These are phyloP conservation scores for Setaria viridis DNA, from an alignment of 202 grass and related monocot species.

Conservation along the genomic window DNA sequence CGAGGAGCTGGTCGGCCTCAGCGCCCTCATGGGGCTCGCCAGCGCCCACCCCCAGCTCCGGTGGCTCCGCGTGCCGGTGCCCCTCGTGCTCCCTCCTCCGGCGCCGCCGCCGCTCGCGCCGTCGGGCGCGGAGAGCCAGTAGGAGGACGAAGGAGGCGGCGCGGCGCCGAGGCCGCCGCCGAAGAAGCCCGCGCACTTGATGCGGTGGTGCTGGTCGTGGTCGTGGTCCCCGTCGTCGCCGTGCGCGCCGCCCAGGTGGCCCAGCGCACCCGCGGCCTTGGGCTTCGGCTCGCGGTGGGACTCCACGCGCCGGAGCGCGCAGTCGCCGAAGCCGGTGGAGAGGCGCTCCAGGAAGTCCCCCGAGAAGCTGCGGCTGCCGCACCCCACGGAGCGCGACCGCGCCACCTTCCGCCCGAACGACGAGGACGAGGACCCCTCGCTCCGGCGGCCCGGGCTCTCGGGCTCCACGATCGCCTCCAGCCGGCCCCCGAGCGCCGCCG, in stretches of 20 bases:
- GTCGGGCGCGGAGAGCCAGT: slow-evolving; percentile 71
- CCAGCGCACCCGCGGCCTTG: slow-evolving; percentile 47
- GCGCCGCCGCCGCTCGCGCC: slow-evolving; percentile 12
- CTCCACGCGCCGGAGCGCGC: slow-evolving; percentile 86
- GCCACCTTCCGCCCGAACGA: slow-evolving; percentile 89
- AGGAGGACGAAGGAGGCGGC: slow-evolving; percentile 52
- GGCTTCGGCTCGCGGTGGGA: slow-evolving; percentile 87
- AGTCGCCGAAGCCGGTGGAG: slow-evolving; percentile 91
- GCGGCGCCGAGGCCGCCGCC: slow-evolving; percentile 54
- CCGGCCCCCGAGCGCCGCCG: slow-evolving; percentile 43
- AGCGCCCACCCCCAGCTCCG: slow-evolving; percentile 88
- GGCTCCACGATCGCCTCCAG: slow-evolving; percentile 61
- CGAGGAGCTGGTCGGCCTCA: slow-evolving; percentile 66
- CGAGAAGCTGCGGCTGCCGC: slow-evolving; percentile 95
- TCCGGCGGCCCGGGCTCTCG: slow-evolving; percentile 72
- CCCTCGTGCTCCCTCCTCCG: slow-evolving; percentile 21
- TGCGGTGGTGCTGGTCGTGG: slow-evolving; percentile 48
- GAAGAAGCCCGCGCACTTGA: slow-evolving; percentile 92
- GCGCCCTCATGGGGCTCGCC: slow-evolving; percentile 85
- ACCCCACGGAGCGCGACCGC: slow-evolving; percentile 90
- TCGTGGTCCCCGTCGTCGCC: slow-evolving; percentile 45
- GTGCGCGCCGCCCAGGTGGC: slow-evolving; percentile 45
- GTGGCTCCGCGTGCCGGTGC: slow-evolving; percentile 39
- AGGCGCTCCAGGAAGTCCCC: slow-evolving; percentile 95
- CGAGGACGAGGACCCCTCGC: slow-evolving; percentile 66